A percentile compares a stretch with the other conserved stretches of the same genome.
Conservation (phyloP, 768 basidiomycete species). For the Suillus paluster region DNA sequence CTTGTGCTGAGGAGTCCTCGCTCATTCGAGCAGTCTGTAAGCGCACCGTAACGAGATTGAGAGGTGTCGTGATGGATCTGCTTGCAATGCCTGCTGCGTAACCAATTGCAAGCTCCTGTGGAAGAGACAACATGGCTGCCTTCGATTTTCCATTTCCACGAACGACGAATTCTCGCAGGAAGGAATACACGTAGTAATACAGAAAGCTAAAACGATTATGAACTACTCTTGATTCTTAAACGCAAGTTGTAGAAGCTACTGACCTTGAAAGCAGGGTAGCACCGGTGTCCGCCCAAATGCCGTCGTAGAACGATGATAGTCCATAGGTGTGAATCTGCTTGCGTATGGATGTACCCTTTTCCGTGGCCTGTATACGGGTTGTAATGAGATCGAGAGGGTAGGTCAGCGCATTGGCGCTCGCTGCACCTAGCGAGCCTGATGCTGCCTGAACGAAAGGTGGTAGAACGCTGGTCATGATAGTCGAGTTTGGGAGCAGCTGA, state of each 20-base stretch:
- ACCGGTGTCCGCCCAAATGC: slow-evolving; percentile 54
- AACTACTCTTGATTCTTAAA: neutral
- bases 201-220: slow-evolving; percentile 46
- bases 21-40: slow-evolving; percentile 50
- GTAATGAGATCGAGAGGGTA: slow-evolving; percentile 66
- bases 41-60: slow-evolving; percentile 58
- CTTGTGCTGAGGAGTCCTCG: slow-evolving; percentile 29
- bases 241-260: slow-evolving; percentile 14
- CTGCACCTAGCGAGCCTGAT: slow-evolving; percentile 60
- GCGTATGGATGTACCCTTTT: slow-evolving; percentile 12
- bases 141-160: slow-evolving; percentile 36
- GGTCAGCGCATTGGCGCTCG: slow-evolving; percentile 53
- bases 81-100: slow-evolving; percentile 61
- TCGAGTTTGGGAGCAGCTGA: neutral
- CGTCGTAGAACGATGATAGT: slow-evolving; percentile 51
- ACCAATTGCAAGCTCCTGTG: slow-evolving; percentile 58
- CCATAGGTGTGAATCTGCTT: slow-evolving; percentile 44
- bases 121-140: slow-evolving; percentile 26
- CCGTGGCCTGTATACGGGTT: slow-evolving; percentile 48
- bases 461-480: slow-evolving; percentile 57
- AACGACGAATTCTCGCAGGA: slow-evolving; percentile 47
- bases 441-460: slow-evolving; percentile 64
- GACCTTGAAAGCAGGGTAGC: slow-evolving; percentile 60
- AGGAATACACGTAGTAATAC: slow-evolving; percentile 63
- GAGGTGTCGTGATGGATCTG: slow-evolving; percentile 56